Base-by-base conservation (phyloP, 1,139 yeast genomes). In the Diutina rugosa region DNA sequence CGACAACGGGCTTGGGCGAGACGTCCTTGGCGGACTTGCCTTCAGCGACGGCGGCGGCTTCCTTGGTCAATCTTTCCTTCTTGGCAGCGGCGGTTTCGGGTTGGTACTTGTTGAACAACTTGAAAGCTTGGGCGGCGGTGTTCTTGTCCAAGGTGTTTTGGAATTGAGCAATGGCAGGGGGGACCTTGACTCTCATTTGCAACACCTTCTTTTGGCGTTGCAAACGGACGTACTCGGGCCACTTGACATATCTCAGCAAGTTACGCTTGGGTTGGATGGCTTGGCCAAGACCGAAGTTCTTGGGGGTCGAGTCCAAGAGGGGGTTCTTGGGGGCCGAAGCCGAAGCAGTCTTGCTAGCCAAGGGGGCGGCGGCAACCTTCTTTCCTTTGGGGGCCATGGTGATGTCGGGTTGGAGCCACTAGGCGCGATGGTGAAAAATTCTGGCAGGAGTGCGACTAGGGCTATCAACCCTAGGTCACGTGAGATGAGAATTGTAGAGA, bases 41-140 rank as follows among this genome's bases (percentile, higher is more conserved):
- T 73, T 90, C 97, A 64, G 97, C 96, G 71, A 90, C 85, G 69
- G 97, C 97, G 69, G 97, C 96, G 67, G 98, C 98, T 81, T 91
- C 97, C 80, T 88, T 90, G 78, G 95, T 87, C 73, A 91, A 87
- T 82, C 98, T 90, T 81, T 90, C 97, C 84, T 90, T 90, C 96
- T 91, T 91, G 80, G 91, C 97, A 71, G 93, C 87, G 73, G 84
- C 71, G 67, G 97, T 88, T 82, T 91, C 98, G 72, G 98, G 98
- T 81, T 96, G 87, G 89, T 91, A 91, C 82, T 90, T 91, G 95
- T 90, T 90, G 81, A 91, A 85, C 71, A 91, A 86, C 82, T 91
- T 90, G 84, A 91, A 87, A 67, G 95, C 82, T 80, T 89, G 96
- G 68, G 97, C 81, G 71, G 98, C 97, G 67, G 97, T 86, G 89